Evolutionary conservation across 1,284 basidiomycete species (phyloP), one percentile per base, ranked within the genome.

Genomic region (Phlebopus sp.): DNA sequence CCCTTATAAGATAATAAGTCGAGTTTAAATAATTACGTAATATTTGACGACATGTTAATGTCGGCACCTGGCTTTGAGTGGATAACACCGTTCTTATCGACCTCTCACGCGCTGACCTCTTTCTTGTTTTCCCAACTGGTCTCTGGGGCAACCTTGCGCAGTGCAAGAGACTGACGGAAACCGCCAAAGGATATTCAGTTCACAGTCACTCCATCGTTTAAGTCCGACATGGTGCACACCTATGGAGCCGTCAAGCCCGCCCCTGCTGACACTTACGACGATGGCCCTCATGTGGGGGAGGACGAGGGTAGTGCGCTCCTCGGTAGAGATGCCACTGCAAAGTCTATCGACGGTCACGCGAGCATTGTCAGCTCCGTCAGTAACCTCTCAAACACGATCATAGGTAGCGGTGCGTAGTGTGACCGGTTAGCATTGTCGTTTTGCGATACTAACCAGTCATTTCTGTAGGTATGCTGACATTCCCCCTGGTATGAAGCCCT

Each of bases 381-480:
- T 54, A 94, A 94, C 60, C 71, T 93, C 45, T 74, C 82, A 38
- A 92, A 95, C 60, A 95, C 92, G 0, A 92, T 93, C 58, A 87
- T 94, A 59, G 91, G 92, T 13, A 92, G 88, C 49, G 92, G 91
- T 81, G 68, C 63, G 77, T 79, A 13, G n/a, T 37, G 27, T 42
- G n/a, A 19, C 41, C 17, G 36, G 49, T 25, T 35, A 44, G 36
- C 30, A 17, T 44, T 38, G 18, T 41, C 37, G 41, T 42, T 14
- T 40, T 17, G 23, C 19, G 19, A 51, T 13, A 55, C 35, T 52
- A 23, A 44, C 34, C 54, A 15, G 23, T 46, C 7, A 17, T 50
- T 34, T 29, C 6, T 36, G 10, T 40, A 90, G 87, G 89, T 30
- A 91, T 90, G 87, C 75, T 91, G 17, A 88, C 88, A 5, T 90